Conservation (phyloP, 2,329 filamentous ascomycete species). For the Alternaria arborescens region DNA sequence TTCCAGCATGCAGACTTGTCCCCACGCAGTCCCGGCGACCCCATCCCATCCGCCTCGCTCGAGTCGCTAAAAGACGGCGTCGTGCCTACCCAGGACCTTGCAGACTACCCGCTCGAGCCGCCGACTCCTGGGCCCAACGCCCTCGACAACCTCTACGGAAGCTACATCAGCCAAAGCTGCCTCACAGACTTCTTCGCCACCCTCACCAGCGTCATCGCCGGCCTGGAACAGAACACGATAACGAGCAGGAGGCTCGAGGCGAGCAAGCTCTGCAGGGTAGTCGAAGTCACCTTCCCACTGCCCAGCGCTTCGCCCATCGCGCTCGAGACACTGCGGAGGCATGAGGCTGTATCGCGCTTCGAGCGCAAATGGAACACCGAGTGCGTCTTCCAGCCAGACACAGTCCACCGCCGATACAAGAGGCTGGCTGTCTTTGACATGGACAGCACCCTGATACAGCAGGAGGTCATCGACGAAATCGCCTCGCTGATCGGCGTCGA, state of each 20-base stretch:
- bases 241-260: constrained; percentile 65
- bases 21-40: constrained; percentile 43
- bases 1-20: constrained; percentile 60
- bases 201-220: constrained; percentile 59
- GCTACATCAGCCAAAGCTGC: constrained; percentile 63
- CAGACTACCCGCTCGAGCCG: constrained; percentile 63
- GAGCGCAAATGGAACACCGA: constrained; percentile 91
- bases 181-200: constrained; percentile 65
- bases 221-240: constrained; percentile 59
- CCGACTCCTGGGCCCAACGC: constrained; percentile 63
- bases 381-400: constrained; percentile 78
- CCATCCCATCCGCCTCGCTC: constrained; percentile 44
- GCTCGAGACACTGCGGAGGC: constrained; percentile 75
- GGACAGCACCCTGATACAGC: constrained; percentile 96
- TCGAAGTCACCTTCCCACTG: constrained; percentile 71
- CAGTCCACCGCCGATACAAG: constrained; percentile 78
- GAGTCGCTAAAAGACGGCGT: constrained; percentile 55
- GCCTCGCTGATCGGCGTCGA: constrained; percentile 85
- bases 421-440: constrained; percentile 96
- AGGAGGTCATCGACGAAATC: constrained; percentile 97
- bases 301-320: constrained; percentile 59
- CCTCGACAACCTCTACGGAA: constrained; percentile 64
- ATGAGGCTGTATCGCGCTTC: constrained; percentile 81
- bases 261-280: constrained; percentile 67
- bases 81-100: constrained; percentile 60